Percentiles rank a stretch among this genome's conserved stretches.
phyloP scores from a whole-genome alignment of 2,329 filamentous ascomycete genomes.

The Ceratocystis harringtonii region DNA sequence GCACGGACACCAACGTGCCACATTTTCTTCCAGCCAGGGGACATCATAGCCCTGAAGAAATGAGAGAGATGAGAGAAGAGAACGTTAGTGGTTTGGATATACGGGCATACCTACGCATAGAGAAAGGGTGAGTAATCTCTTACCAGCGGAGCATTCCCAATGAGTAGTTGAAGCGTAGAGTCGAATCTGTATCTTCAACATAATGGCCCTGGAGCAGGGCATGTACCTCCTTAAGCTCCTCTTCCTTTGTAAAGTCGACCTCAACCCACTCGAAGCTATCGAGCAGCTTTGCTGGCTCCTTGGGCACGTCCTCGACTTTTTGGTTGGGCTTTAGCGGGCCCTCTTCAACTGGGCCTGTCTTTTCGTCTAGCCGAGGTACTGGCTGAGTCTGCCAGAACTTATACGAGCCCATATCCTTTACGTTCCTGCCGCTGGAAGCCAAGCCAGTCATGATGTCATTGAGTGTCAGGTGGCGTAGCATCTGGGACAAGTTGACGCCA shows the following conservation, averaged over 20 bases:
- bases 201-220: constrained; percentile 87
- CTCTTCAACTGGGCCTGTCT: constrained; percentile 42
- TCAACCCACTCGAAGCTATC: constrained; percentile 90
- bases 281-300: constrained; percentile 58
- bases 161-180: constrained; percentile 96
- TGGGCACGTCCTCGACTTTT: constrained; percentile 62
- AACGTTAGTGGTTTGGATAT: too few relatives aligned
- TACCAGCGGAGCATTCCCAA: constrained; percentile 78
- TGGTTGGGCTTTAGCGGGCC: constrained; percentile 66
- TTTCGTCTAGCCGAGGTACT: constrained; percentile 65
- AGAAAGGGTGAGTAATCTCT: constrained; percentile 20
- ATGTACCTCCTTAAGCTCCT: constrained; percentile 76
- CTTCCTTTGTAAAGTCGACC: constrained; percentile 66
- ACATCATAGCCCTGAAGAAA: constrained; percentile 58
- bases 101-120: too few relatives aligned
- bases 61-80: too few relatives aligned
- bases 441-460: constrained; percentile 61
- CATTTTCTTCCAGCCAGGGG: constrained; percentile 81
- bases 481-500: constrained; percentile 33
- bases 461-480: constrained; percentile 48
- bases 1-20: constrained; percentile 94
- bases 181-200: constrained; percentile 91
- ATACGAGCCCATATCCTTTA: constrained; percentile 91
- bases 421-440: constrained; percentile 69
- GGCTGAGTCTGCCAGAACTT: constrained; percentile 99